Base-by-base conservation (phyloP, 176 grass and related monocot species). In the Otatea glauca region DNA sequence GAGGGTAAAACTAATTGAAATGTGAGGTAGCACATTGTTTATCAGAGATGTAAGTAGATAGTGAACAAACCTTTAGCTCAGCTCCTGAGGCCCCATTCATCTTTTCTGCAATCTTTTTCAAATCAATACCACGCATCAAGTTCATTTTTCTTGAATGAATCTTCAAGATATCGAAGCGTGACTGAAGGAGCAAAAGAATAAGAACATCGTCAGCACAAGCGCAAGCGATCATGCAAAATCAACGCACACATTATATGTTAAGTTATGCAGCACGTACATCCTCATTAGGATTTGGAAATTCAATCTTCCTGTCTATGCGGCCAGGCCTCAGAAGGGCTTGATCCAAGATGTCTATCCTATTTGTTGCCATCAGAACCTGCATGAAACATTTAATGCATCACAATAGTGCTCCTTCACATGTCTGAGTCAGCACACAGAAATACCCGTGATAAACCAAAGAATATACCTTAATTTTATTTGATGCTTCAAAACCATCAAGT, bases 131-230 rank as follows among this genome's bases (percentile, higher is more conserved):
- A 0, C 96, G 90, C 29, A 92, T 99, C 88, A 96, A 88, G 74
- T 99, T 99, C 93, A 99, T 99, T 75, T 83, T 96, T 71, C 96
- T 99, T 35, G 96, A 99, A 60, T 99, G 96, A 45, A 99, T 99
- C 83, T 94, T 99, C 85, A 99, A 83, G 17, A 99, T 99, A 85
- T 94, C 96, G 79, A 84, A 87, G 47, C 96, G 93, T 5, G 96
- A 99, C 96, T 98, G 87, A 73, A 88, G 84, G 51, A 81, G 17
- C 2, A 47, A 77, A 27, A 82, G 1, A 47, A 29, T 29, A 29
- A 29, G 29, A 0, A 29, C 29, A 29, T 29, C 29, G 29, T 29
- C 29, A 29, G 29, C n/a, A n/a, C n/a, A n/a, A n/a, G 29, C 29
- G 1, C 29, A 29, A 29, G 29, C 29, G 29, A 29, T 29, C 29